Percentiles rank a stretch among this genome's conserved stretches.
phyloP scores from a whole-genome alignment of 2,329 filamentous ascomycete genomes.

The Aspergillus aculeatus region DNA sequence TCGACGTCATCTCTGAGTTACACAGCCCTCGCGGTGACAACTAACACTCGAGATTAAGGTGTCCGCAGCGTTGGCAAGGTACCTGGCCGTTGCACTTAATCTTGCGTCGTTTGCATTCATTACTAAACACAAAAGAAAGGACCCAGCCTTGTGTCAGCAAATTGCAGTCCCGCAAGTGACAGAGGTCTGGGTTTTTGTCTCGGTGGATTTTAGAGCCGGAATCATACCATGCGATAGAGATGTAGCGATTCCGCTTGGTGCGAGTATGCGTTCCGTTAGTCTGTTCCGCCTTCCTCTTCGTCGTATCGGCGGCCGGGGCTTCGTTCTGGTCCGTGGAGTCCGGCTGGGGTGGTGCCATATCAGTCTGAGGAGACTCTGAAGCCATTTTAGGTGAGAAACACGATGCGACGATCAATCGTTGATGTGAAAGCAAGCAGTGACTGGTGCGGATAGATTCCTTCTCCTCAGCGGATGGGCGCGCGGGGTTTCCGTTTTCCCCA shows the following conservation, averaged over 20 bases:
- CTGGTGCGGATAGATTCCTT: conserved; percentile 40
- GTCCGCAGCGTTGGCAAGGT: conserved; percentile 65
- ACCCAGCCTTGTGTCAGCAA: conserved; percentile 12
- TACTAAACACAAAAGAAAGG: conserved; percentile 39
- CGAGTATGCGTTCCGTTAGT: conserved; percentile 51
- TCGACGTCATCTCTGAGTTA: background rate
- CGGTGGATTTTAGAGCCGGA: conserved; percentile 8
- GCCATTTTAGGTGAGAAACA: conserved; percentile 24
- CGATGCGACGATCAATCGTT: conserved; percentile 6
- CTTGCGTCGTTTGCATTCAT: conserved; percentile 65
- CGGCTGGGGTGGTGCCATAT: conserved; percentile 25
- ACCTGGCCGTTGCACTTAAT: conserved; percentile 68
- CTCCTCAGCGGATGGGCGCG: conserved; percentile 15
- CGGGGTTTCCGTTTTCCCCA: conserved; percentile 35
- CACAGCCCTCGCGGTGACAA: conserved; percentile 6
- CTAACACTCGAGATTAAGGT: conserved; percentile 59
- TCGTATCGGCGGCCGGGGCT: conserved; percentile 26
- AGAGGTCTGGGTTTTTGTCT: background rate
- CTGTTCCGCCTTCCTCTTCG: conserved; percentile 46
- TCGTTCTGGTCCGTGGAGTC: conserved; percentile 24
- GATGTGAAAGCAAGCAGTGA: conserved; percentile 17
- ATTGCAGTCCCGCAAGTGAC: background rate
- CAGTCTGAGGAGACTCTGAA: conserved; percentile 35
- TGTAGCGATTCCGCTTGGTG: conserved; percentile 66
- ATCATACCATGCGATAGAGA: conserved; percentile 64